Conservation (phyloP, 116 monocot species). For the Phalaenopsis hybrid region DNA sequence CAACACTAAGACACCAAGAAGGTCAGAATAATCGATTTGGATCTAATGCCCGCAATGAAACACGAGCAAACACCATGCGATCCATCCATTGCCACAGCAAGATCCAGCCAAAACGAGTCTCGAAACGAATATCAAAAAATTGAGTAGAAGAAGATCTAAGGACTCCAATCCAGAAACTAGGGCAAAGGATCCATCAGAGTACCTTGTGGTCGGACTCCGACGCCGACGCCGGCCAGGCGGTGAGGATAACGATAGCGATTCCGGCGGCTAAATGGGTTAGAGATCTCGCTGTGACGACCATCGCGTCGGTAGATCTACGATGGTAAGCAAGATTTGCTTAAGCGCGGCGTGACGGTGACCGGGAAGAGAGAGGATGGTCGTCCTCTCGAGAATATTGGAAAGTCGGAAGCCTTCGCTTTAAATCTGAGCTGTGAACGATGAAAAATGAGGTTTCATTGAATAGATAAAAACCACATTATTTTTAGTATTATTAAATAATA, state of each 20-base stretch:
- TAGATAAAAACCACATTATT: too few species aligned
- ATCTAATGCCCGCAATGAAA: neutral
- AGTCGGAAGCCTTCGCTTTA: neutral
- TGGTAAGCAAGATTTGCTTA: neutral
- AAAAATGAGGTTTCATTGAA: too few species aligned
- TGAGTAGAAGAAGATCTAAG: neutral
- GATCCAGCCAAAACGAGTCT: neutral
- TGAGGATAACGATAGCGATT: constrained; percentile 23
- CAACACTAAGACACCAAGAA: neutral
- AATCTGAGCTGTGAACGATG: too few species aligned
- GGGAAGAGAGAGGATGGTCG: neutral
- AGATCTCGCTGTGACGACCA: constrained; percentile 28
- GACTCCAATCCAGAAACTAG: neutral
- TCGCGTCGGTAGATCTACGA: constrained; percentile 22
- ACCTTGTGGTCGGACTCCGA: constrained; percentile 79
- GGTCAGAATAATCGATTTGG: neutral
- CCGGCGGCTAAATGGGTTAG: neutral
- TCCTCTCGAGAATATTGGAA: neutral
- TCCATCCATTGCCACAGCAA: neutral
- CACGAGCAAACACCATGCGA: neutral
- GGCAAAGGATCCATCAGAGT: constrained; percentile 7
- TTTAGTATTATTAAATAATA: too few species aligned
- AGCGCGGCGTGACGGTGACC: neutral
- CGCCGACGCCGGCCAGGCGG: constrained; percentile 22
- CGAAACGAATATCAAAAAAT: neutral